Evolutionary conservation across 345 rosid genomes (phyloP).

Genomic region (Heritiera fomes): DNA sequence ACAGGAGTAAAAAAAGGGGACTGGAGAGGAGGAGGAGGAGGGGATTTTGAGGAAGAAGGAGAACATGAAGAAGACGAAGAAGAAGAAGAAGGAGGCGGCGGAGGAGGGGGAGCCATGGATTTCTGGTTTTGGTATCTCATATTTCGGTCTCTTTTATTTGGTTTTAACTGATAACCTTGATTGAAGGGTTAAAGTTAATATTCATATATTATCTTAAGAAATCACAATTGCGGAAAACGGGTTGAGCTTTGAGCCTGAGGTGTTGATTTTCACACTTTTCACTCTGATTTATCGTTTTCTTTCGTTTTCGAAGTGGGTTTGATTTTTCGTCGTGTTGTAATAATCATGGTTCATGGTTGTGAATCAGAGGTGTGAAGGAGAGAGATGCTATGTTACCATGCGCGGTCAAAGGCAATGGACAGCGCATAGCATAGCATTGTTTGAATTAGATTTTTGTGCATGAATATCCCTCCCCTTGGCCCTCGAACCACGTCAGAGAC

Average conservation of each 20-base stretch:
- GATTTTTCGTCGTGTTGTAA: constrained; percentile 49
- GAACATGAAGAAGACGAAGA: constrained; percentile 52
- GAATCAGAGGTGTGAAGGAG: constrained; percentile 19
- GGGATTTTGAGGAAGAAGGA: constrained; percentile 56
- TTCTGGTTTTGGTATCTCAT: constrained; percentile 19
- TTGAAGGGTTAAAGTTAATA: not conserved
- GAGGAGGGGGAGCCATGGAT: constrained; percentile 63
- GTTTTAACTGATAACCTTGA: not conserved
- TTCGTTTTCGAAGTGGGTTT: constrained; percentile 28
- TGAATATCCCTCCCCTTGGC: not conserved
- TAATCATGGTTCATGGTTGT: constrained; percentile 15
- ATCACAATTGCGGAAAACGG: not conserved
- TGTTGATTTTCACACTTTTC: constrained; percentile 10
- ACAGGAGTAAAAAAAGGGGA: constrained; percentile 74
- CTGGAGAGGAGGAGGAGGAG: constrained; percentile 52
- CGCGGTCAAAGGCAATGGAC: constrained; percentile 16
- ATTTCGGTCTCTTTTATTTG: constrained; percentile 7
- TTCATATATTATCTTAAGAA: not conserved
- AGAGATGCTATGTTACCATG: constrained; percentile 5
- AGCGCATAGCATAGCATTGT: not conserved
- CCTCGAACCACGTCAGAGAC: not conserved
- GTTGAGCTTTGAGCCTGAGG: not conserved
- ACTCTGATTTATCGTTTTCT: constrained; percentile 37
- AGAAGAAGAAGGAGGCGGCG: constrained; percentile 61
- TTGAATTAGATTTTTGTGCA: constrained; percentile 18